Evolutionary conservation across 345 rosid genomes (phyloP).

Genomic region (Physaria fendleri): DNA sequence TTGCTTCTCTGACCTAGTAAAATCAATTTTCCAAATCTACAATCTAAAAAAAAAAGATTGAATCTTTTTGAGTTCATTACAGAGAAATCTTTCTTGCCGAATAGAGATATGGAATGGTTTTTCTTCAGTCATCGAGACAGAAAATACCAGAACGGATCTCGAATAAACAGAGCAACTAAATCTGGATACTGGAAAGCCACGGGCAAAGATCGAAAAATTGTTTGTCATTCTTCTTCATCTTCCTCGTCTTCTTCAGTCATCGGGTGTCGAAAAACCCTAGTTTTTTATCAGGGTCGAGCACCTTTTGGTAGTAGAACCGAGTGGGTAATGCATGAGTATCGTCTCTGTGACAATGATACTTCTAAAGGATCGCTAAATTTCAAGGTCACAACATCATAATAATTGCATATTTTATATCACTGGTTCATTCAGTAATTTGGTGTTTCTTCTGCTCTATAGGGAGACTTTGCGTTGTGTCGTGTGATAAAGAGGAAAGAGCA

Average conservation of each 20-base stretch:
- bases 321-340: constrained; percentile 91
- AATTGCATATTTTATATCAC: too few relatives aligned
- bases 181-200: constrained; percentile 97
- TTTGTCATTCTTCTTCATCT: constrained; percentile 39
- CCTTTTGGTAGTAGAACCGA: constrained; percentile 68
- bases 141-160: constrained; percentile 74
- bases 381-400: constrained; percentile 37
- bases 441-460: constrained; percentile 33
- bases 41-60: not conserved
- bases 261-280: constrained; percentile 73
- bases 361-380: constrained; percentile 44
- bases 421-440: not conserved
- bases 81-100: constrained; percentile 79
- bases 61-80: constrained; percentile 19
- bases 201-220: constrained; percentile 73
- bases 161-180: constrained; percentile 82
- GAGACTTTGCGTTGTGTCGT: constrained; percentile 77
- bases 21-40: not conserved
- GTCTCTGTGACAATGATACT: constrained; percentile 48
- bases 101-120: constrained; percentile 86
- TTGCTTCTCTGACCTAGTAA: not conserved
- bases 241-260: constrained; percentile 28
- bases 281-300: constrained; percentile 74
- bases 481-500: constrained; percentile 56
- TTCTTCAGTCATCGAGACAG: constrained; percentile 83